Evolutionary conservation across 441 rosid species (phyloP).

Genomic region (Erodium trifolium): DNA sequence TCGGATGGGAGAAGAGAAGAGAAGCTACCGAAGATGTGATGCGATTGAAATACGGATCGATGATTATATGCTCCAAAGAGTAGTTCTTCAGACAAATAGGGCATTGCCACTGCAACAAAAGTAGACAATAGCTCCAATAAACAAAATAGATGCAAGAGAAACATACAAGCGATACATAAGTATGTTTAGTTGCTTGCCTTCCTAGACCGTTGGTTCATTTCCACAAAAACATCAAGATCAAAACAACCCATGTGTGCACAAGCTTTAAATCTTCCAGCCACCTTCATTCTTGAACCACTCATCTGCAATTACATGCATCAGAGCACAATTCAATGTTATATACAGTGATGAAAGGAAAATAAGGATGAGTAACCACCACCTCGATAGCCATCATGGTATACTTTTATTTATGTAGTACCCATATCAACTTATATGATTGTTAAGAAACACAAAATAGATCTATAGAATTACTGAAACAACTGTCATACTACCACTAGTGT

Average conservation of each 20-base stretch:
- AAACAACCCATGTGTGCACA: constrained; percentile 97
- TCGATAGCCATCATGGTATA: neutral
- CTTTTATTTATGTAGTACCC: neutral
- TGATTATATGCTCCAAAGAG: constrained; percentile 71
- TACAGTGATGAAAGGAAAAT: neutral
- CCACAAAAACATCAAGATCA: constrained; percentile 95
- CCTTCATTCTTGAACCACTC: constrained; percentile 96
- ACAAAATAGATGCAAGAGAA: constrained; percentile 9
- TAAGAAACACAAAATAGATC: neutral
- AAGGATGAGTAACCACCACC: neutral
- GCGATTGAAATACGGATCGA: constrained; percentile 90
- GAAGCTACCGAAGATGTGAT: constrained; percentile 67
- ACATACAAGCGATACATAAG: constrained; percentile 10
- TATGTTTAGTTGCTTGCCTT: constrained; percentile 50
- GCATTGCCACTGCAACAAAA: constrained; percentile 89
- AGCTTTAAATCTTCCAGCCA: constrained; percentile 94
- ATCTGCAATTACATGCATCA: constrained; percentile 36
- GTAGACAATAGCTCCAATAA: constrained; percentile 18
- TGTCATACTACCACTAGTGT: neutral
- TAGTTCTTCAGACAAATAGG: constrained; percentile 90
- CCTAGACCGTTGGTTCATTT: constrained; percentile 93
- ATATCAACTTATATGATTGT: neutral
- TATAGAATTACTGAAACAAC: neutral
- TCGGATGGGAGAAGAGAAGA: constrained; percentile 2
- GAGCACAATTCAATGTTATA: constrained; percentile 1